These are phyloP conservation scores for Ocimum tenuiflorum DNA, from an alignment of 257 asterid genomes.

Conservation along the genomic window DNA sequence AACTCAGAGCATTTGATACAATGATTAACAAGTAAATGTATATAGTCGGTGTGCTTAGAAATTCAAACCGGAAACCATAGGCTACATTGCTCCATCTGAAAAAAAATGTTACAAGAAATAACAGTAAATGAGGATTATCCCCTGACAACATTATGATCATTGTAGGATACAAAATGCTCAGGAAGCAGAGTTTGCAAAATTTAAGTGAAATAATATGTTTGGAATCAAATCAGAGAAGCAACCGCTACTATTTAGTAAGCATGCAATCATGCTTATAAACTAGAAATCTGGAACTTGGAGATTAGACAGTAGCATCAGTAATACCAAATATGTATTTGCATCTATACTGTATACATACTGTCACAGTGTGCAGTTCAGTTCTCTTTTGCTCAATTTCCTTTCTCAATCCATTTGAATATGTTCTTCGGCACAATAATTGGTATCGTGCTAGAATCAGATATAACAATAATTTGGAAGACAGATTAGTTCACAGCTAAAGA, in stretches of 20 bases:
- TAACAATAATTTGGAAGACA: neutral
- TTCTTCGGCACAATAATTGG: neutral
- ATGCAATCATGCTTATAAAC: neutral
- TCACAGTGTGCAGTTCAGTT: neutral
- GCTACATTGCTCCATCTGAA: neutral
- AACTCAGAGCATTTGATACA: neutral
- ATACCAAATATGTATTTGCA: neutral
- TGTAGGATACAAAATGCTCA: neutral
- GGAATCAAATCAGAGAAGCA: neutral
- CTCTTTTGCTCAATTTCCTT: neutral
- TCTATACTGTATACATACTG: neutral
- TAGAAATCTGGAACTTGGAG: neutral
- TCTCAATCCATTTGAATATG: neutral
- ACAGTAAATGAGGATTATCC: neutral
- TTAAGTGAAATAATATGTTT: neutral
- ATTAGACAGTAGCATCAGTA: neutral
- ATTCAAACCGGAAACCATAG: neutral
- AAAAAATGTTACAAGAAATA: neutral
- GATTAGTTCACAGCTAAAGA: neutral
- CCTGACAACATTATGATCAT: neutral
- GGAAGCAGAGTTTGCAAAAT: neutral
- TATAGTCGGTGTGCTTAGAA: neutral
- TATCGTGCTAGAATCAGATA: slow-evolving; percentile 5
- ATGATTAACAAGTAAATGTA: neutral
- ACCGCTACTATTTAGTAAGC: neutral